Evolutionary conservation across 192 early-diverging fungal species (phyloP).

Genomic region (Backusella mclennaniae): DNA sequence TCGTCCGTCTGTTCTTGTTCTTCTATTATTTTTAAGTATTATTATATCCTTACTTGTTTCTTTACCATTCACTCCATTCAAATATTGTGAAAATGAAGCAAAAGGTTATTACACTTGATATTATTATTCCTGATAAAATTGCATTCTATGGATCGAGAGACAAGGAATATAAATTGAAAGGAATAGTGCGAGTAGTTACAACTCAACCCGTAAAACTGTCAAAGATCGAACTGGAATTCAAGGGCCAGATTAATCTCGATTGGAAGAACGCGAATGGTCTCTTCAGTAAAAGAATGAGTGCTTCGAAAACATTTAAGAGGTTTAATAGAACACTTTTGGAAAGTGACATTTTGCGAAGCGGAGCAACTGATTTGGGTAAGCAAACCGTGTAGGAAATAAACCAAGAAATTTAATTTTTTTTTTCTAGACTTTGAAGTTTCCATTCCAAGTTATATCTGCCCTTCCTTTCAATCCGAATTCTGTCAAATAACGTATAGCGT

Average conservation of each 20-base stretch:
- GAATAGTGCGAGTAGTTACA: conserved; percentile 32
- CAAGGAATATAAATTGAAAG: conserved; percentile 33
- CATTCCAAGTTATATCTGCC: conserved; percentile 29
- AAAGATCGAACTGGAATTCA: conserved; percentile 30
- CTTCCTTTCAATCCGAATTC: conserved; percentile 21
- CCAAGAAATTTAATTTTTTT: not conserved
- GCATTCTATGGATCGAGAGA: conserved; percentile 22
- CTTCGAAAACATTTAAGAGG: conserved; percentile 19
- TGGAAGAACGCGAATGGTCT: conserved; percentile 27
- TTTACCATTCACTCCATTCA: not conserved
- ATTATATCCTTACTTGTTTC: not conserved
- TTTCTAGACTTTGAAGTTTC: conserved; percentile 28
- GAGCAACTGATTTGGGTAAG: conserved; percentile 27
- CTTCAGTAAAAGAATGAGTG: conserved; percentile 18
- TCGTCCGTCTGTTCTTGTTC: not conserved
- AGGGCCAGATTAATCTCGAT: conserved; percentile 17
- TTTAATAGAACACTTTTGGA: conserved; percentile 20
- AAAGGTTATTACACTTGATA: conserved; percentile 28
- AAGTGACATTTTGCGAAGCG: conserved; percentile 27
- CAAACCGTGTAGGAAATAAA: not conserved
- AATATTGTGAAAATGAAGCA: conserved; percentile 17
- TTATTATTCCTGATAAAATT: conserved; percentile 17
- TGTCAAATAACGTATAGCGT: conserved; percentile 18
- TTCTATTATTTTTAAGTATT: not conserved
- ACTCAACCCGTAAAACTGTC: conserved; percentile 25